Base-by-base conservation (phyloP, 73 alveolate genomes). In the Loxodes magnus region DNA sequence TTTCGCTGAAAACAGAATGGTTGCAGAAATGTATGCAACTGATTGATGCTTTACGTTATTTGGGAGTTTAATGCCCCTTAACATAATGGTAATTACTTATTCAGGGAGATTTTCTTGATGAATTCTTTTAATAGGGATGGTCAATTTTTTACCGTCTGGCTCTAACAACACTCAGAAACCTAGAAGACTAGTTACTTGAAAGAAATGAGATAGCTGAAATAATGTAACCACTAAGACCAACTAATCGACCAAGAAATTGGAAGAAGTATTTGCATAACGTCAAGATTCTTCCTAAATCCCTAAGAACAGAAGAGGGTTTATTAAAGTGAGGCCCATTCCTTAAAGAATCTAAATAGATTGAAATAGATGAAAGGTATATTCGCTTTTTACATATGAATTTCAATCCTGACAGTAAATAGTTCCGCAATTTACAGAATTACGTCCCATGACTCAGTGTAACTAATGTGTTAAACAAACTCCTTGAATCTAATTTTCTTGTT, bases 21-120 rank as follows among this genome's bases (percentile, higher is more conserved):
- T 36, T 35, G 51, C 43, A 0, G 82, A 71, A 39, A 77, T 77
- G 62, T 71, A 60, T 53, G 82, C 82, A 51, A 43, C 67, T 24
- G 92, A 77, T 22, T 77, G 92, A 82, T 34, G 62, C 14, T 39
- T 64, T 51, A 74, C 85, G 46, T 16, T 77, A 15, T 77, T 77
- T 56, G 53, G 82, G 9, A 63, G 82, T 51, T 43, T 71, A 5
- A 51, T 77, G 20, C 92, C 85, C 3, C 44, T 76, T 0, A 53
- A 62, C 12, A 50, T 20, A 1, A 54, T 54, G 56, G 37, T 36
- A 12, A 36, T 10, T 39, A 4, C 4, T 37, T 14, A 4, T 50
- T 52, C 62, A 64, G 51, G 39, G 44, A 31, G 35, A 63, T 24
- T 50, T 71, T 43, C 67, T 63, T 71, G 56, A 64, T 24, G 79